Conservation (phyloP, 1,284 basidiomycete species). For the Sparassis latifolia region DNA sequence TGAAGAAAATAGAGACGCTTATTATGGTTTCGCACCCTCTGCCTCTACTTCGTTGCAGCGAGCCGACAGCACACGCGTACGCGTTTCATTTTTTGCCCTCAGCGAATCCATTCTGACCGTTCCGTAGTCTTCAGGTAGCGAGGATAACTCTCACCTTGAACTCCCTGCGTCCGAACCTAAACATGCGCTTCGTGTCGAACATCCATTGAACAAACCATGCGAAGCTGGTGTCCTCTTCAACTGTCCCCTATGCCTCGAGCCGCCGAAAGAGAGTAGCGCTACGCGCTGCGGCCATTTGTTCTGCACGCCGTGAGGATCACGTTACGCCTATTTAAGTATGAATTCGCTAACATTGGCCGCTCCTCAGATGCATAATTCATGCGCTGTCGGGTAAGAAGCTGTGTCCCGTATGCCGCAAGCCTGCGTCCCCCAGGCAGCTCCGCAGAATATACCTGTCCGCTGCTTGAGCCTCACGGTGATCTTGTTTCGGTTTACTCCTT, state of each 20-base stretch:
- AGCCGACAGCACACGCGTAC: background rate
- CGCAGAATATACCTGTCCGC: conserved; percentile 17
- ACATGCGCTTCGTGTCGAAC: background rate
- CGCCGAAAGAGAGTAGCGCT: conserved; percentile 15
- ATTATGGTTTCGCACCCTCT: conserved; percentile 10
- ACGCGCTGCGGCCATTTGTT: conserved; percentile 25
- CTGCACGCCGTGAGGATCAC: conserved; percentile 21
- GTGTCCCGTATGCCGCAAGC: conserved; percentile 23
- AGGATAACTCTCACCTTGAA: background rate
- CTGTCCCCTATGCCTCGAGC: conserved; percentile 25
- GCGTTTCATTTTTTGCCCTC: background rate
- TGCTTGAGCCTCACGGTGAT: too few relatives aligned
- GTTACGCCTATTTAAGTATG: background rate
- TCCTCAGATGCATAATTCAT: conserved; percentile 18
- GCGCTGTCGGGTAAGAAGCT: conserved; percentile 13
- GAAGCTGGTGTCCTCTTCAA: conserved; percentile 8
- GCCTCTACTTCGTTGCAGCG: background rate
- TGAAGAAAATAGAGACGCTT: conserved; percentile 13
- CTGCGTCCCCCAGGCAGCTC: conserved; percentile 14
- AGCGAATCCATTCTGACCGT: background rate
- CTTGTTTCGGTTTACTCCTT: too few relatives aligned
- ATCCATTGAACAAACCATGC: background rate
- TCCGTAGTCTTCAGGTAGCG: background rate
- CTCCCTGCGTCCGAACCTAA: background rate
- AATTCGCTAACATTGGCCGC: background rate